Conservation (phyloP, 176 grass and related monocot species). For the Bonia amplexicaulis region DNA sequence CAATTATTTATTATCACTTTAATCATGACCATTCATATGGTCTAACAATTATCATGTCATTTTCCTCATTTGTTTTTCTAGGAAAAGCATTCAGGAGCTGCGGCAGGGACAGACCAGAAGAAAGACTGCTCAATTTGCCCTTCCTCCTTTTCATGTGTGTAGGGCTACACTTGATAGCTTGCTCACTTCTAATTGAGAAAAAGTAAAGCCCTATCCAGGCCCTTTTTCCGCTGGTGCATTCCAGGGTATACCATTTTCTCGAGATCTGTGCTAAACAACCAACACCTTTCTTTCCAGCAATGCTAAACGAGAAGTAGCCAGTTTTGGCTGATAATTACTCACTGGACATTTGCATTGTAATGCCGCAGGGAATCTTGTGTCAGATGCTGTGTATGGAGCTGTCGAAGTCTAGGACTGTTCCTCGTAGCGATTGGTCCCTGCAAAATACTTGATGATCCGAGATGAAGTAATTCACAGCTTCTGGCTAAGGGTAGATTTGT, state of each 20-base stretch:
- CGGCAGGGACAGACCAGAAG: slow-evolving; percentile 44
- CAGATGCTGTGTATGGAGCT: slow-evolving; percentile 25
- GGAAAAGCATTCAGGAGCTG: slow-evolving; percentile 15
- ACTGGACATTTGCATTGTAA: slow-evolving; percentile 25
- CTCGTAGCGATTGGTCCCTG: slow-evolving; percentile 33
- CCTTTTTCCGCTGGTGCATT: slow-evolving; percentile 33
- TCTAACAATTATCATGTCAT: background rate
- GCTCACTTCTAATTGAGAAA: slow-evolving; percentile 27
- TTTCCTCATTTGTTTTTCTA: slow-evolving; percentile 25
- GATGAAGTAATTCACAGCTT: slow-evolving; percentile 28
- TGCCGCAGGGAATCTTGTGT: slow-evolving; percentile 36
- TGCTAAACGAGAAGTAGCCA: slow-evolving; percentile 4
- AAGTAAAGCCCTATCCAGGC: slow-evolving; percentile 19
- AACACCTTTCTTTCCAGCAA: slow-evolving; percentile 29
- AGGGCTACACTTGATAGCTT: slow-evolving; percentile 30
- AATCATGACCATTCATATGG: no score
- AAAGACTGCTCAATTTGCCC: background rate
- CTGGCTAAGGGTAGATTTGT: slow-evolving; percentile 34
- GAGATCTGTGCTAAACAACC: slow-evolving; percentile 44
- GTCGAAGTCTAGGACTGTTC: slow-evolving; percentile 31
- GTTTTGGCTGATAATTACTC: slow-evolving; percentile 23
- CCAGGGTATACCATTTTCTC: slow-evolving; percentile 15
- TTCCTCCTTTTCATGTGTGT: slow-evolving; percentile 14
- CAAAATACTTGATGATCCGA: slow-evolving; percentile 38
- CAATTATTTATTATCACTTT: no score